Evolutionary conservation across 164 flowering plant genomes (phyloP).

Genomic region (Nymphaea colorata): DNA sequence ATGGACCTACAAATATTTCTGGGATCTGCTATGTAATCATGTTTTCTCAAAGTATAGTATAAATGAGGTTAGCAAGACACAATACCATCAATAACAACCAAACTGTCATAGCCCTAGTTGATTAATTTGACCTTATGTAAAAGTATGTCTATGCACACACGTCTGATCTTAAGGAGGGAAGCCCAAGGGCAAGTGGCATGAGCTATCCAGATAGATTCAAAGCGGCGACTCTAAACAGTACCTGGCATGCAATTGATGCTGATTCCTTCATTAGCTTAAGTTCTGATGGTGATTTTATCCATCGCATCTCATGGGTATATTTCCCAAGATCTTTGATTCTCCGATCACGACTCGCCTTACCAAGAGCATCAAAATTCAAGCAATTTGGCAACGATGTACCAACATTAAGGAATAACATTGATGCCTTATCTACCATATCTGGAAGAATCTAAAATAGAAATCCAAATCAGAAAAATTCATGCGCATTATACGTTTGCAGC

Average conservation of each 20-base stretch:
- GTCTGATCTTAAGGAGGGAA: too few species aligned
- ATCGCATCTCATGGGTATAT: slow-evolving; percentile 58
- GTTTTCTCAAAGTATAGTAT: too few species aligned
- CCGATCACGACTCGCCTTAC: slow-evolving; percentile 31
- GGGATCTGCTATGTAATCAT: too few species aligned
- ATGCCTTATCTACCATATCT: slow-evolving; percentile 43
- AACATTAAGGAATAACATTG: slow-evolving; percentile 53
- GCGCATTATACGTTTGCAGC: too few species aligned
- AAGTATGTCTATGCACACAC: too few species aligned
- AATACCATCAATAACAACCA: too few species aligned
- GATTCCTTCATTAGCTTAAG: slow-evolving; percentile 74
- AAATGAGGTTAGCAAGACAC: too few species aligned
- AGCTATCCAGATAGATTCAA: too few species aligned
- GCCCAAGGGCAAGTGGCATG: too few species aligned
- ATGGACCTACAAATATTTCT: too few species aligned
- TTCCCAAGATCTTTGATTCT: slow-evolving; percentile 55
- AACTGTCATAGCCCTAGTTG: too few species aligned
- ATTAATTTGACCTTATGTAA: too few species aligned
- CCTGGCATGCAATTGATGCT: slow-evolving; percentile 92
- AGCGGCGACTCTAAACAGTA: slow-evolving; percentile 6
- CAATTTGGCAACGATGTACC: slow-evolving; percentile 49
- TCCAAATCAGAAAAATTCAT: not conserved
- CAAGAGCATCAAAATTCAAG: slow-evolving; percentile 52
- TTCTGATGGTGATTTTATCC: slow-evolving; percentile 83
- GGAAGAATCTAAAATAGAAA: slow-evolving; percentile 50